phyloP scores from a whole-genome alignment of 2,329 filamentous ascomycete genomes.

The Pyricularia grisea region DNA sequence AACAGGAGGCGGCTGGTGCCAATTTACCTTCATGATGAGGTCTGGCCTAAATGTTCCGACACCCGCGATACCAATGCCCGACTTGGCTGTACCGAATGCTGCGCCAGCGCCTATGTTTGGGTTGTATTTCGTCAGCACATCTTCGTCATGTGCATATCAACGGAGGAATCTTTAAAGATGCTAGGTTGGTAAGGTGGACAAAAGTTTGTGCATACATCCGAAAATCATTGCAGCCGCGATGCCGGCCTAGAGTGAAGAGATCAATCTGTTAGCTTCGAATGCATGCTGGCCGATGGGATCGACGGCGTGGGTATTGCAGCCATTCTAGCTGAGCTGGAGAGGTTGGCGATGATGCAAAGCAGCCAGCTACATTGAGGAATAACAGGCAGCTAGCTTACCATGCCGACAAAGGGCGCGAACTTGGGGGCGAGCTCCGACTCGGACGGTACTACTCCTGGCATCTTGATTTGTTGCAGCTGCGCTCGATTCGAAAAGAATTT shows the following conservation, averaged over 20 bases:
- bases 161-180: slow-evolving; percentile 12
- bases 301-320: neutral
- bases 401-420: slow-evolving; percentile 82
- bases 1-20: neutral
- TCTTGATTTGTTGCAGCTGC: slow-evolving; percentile 15
- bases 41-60: slow-evolving; percentile 79
- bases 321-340: neutral
- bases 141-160: neutral
- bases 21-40: slow-evolving; percentile 79
- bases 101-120: slow-evolving; percentile 50
- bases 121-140: neutral
- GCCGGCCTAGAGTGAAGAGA: slow-evolving; percentile 45
- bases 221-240: slow-evolving; percentile 79
- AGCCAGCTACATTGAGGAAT: neutral
- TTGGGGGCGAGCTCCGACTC: slow-evolving; percentile 59
- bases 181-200: slow-evolving; percentile 9
- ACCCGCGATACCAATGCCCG: slow-evolving; percentile 78
- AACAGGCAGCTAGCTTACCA: slow-evolving; percentile 47
- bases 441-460: slow-evolving; percentile 24
- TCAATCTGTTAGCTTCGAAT: neutral
- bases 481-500: neutral
- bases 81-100: slow-evolving; percentile 81
- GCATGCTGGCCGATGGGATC: neutral
- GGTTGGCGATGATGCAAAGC: neutral
- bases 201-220: slow-evolving; percentile 51